These are phyloP conservation scores for Aspergillus bombycis DNA, from an alignment of 2,329 filamentous ascomycete species.

Conservation along the genomic window DNA sequence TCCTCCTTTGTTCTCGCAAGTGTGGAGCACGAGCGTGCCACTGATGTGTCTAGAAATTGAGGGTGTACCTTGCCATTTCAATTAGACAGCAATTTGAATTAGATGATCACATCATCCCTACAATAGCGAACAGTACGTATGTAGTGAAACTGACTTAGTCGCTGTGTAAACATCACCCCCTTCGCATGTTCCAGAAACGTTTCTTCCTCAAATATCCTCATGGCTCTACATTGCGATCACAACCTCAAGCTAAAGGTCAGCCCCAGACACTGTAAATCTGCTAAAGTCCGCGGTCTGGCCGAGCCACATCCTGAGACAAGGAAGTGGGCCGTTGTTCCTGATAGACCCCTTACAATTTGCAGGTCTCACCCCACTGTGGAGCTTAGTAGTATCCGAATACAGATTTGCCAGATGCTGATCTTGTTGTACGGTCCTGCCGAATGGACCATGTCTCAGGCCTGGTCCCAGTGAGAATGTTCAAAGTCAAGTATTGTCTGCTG, in stretches of 20 bases:
- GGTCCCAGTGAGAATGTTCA: not conserved
- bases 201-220: not conserved
- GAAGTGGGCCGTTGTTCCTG: not conserved
- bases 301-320: not conserved
- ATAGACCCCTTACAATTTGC: not conserved
- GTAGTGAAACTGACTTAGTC: not conserved
- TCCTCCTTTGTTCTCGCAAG: conserved; percentile 31
- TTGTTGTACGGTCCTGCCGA: not conserved
- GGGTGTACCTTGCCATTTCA: not conserved
- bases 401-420: not conserved
- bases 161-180: not conserved
- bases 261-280: no score
- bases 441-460: not conserved
- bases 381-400: not conserved
- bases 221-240: not conserved
- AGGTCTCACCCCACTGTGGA: not conserved
- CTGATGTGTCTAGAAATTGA: not conserved
- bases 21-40: conserved; percentile 27
- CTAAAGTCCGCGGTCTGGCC: not conserved
- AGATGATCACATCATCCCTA: not conserved
- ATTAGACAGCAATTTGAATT: not conserved
- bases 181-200: not conserved
- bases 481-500: not conserved
- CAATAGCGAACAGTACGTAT: not conserved
- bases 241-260: no score